phyloP scores from a whole-genome alignment of 306 rosid genomes.

The Nissolia schottii region DNA sequence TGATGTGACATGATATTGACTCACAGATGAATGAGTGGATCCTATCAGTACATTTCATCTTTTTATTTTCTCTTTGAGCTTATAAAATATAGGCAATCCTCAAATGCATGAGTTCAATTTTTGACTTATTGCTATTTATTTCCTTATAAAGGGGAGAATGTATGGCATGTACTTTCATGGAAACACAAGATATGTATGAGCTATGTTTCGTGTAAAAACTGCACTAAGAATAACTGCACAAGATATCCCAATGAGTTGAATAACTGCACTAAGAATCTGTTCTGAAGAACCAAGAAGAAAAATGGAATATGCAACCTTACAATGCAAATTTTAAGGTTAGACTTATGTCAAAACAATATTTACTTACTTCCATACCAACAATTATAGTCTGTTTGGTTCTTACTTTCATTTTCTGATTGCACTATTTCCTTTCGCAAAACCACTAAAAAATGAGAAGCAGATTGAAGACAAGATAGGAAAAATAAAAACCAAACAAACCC shows the following conservation, averaged over 20 bases:
- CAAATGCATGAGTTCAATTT: background rate
- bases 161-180: background rate
- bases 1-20: too few species aligned
- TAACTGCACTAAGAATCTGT: background rate
- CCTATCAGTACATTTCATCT: too few species aligned
- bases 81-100: background rate
- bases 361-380: background rate
- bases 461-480: too few species aligned
- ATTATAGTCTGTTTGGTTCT: background rate
- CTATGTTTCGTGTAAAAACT: constrained; percentile 14
- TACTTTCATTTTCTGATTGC: background rate
- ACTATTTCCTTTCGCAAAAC: background rate
- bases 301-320: background rate
- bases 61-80: background rate
- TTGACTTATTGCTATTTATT: background rate
- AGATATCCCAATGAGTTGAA: background rate
- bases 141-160: background rate
- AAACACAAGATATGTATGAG: constrained; percentile 16
- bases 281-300: background rate
- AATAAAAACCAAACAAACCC: background rate
- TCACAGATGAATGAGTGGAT: too few species aligned
- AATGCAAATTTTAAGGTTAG: background rate
- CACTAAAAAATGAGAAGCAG: too few species aligned
- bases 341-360: background rate
- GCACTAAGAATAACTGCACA: background rate